Percentiles rank a stretch among this genome's conserved stretches.
phyloP scores from a whole-genome alignment of 2,329 filamentous ascomycete genomes.

The Arthrobotrys pseudoclavata region DNA sequence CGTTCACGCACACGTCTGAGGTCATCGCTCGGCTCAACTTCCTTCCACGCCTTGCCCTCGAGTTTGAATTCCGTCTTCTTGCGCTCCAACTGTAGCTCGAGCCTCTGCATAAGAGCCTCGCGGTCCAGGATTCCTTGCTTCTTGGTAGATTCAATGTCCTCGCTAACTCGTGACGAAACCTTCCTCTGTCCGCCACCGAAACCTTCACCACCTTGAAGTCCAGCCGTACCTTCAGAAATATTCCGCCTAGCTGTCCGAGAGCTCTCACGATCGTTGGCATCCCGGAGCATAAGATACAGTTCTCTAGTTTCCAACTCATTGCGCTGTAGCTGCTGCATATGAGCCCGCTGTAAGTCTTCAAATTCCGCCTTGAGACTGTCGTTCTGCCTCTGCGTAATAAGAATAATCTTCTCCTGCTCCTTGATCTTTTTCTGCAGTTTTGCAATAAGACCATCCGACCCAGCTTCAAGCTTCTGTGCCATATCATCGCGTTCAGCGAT shows the following conservation, averaged over 20 bases:
- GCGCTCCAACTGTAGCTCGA: conserved; percentile 94
- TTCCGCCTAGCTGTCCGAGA: conserved; percentile 71
- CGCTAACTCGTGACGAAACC: conserved; percentile 63
- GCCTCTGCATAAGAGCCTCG: conserved; percentile 88
- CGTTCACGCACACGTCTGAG: conserved; percentile 91
- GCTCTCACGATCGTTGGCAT: conserved; percentile 93
- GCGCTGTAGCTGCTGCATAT: conserved; percentile 84
- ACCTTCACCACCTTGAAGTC: conserved; percentile 67
- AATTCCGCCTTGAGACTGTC: conserved; percentile 91
- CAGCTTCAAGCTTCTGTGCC: conserved; percentile 86
- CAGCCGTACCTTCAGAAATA: conserved; percentile 45
- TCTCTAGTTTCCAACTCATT: conserved; percentile 97
- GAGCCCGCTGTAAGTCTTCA: conserved; percentile 71
- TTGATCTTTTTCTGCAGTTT: conserved; percentile 95
- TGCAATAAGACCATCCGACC: conserved; percentile 90
- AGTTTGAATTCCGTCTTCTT: conserved; percentile 98
- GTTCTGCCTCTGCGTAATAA: conserved; percentile 86
- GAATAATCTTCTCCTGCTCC: conserved; percentile 90
- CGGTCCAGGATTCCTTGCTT: conserved; percentile 95
- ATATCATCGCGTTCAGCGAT: conserved; percentile 97
- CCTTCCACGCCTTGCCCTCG: conserved; percentile 90
- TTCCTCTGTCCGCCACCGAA: conserved; percentile 69
- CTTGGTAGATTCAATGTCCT: conserved; percentile 77
- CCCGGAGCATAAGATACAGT: conserved; percentile 96
- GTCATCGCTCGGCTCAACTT: conserved; percentile 89